Percentiles rank a stretch among this genome's conserved stretches.
These are phyloP conservation scores for Rugonectria rugulosa DNA, from an alignment of 2,329 filamentous ascomycete species.

Conservation along the genomic window DNA sequence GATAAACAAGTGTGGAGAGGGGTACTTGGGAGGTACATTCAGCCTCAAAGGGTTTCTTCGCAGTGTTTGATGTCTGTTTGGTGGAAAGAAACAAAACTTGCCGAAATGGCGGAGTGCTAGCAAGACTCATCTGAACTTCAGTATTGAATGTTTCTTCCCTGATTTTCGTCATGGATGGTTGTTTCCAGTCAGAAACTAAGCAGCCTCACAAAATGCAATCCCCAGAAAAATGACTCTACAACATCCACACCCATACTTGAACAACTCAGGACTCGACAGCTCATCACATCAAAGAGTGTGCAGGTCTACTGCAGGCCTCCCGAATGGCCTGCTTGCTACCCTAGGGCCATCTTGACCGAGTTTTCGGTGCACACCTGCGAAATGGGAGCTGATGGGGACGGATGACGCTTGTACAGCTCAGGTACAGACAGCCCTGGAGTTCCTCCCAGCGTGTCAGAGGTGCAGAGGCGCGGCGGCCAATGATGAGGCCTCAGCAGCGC, in stretches of 20 bases:
- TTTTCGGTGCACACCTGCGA: background rate
- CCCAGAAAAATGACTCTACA: too few species aligned
- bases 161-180: too few species aligned
- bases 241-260: too few species aligned
- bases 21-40: constrained; percentile 5
- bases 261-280: constrained; percentile 11
- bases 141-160: too few species aligned
- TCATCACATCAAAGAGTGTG: constrained; percentile 17
- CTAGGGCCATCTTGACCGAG: constrained; percentile 17
- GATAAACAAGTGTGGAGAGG: constrained; percentile 35
- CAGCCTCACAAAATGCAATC: too few species aligned
- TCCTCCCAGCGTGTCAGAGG: constrained; percentile 2
- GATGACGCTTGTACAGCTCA: constrained; percentile 24
- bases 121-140: too few species aligned
- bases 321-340: constrained; percentile 30
- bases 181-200: too few species aligned
- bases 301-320: constrained; percentile 26
- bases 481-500: constrained; percentile 27
- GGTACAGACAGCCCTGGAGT: constrained; percentile 20
- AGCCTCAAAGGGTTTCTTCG: constrained; percentile 22
- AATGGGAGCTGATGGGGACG: background rate
- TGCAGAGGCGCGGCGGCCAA: constrained; percentile 23
- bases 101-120: background rate
- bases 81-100: constrained; percentile 3
- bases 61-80: background rate